Base-by-base conservation (phyloP, 371 early-diverging fungal species). In the Neoconidiobolus thromboides region DNA sequence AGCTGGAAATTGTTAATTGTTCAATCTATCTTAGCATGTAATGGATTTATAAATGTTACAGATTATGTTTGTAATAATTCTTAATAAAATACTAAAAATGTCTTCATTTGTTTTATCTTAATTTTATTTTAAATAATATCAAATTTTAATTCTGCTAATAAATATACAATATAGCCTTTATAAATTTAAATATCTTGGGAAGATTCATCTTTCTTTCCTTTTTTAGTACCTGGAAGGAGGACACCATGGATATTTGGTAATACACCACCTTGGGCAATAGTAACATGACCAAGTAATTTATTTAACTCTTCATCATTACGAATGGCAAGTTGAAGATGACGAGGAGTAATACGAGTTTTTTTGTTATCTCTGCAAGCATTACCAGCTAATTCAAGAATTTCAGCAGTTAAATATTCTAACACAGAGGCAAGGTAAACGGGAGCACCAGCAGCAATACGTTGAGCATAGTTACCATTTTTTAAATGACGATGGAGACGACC, bases 331-430 rank as follows among this genome's bases (percentile, higher is more conserved):
- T 88, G 88, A 62, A 90, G 71, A 74, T 90, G 88, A 65, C 88
- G 85, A 64, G 87, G 88, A 68, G 88, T 89, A 71, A 93, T 90
- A 79, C 91, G 85, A 64, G 87, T 80, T 83, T 89, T 92, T 83
- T 89, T 89, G 83, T 92, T 91, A 74, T 93, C 93, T 66, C 91
- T 86, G 61, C 91, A 90, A 65, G 92, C 93, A 75, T 91, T 95
- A 65, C 93, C 93, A 55, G 93, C 93, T 69, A 93, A 79, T 76
- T 95, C 93, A 64, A 93, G 86, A 62, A 93, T 91, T 83, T 95
- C 96, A 71, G 93, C 93, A 68, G 87, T 86, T 67, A 95, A 79
- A 79, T 95, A 95, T 77, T 93, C 93, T 64, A 95, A 83, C 56
- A 93, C 92, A 63, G 93, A 91, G 63, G 93, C 92, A 52, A 92